Base-by-base conservation (phyloP, 495 filamentous ascomycete genomes). In the Acidiella bohemica region DNA sequence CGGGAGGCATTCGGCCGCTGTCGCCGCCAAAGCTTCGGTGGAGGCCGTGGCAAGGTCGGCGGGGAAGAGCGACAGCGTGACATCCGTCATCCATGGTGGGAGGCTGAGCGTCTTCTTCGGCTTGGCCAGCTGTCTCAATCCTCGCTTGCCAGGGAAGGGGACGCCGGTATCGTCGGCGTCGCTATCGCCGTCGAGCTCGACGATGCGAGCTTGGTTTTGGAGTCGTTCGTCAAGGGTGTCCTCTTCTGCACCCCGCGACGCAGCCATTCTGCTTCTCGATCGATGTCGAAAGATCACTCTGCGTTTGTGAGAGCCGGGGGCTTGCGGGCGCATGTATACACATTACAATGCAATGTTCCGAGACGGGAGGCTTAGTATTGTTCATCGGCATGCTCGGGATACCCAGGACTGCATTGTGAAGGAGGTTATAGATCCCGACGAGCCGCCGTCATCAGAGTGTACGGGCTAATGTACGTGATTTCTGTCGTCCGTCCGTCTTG, bases 11-110 rank as follows among this genome's bases (percentile, higher is more conserved):
- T 68, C 70, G 5, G 70, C 53, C 20, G 80, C 62, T 0, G 79
- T 84, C 34, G 76, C 64, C 32, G 74, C 64, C 57, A 93, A 86
- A 30, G 71, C 59, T 37, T 59, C 48, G 1, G 78, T 80, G 20
- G 84, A 78, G 32, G 70, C 59, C 8, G 90, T 94, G 34, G 64
- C 53, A 35, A 87, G 67, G 4, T 53, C 37, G 59, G 95, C 88
- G 41, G 61, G 67, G 50, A 95, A 42, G 19, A 51, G 47, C 26
- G 32, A 24, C 19, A 41, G 10, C 5, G 27, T 46, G 14, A 31
- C 32, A 5, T 8, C 4, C 12, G 35, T 28, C 23, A 51, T 30
- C 42, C 43, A 51, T 1, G 23, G 36, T 32, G 47, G 47, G n/a
- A n/a, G n/a, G n/a, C n/a, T n/a, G n/a, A n/a, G n/a, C n/a, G n/a